phyloP scores from a whole-genome alignment of 1,284 basidiomycete genomes.

The Ganoderma lingzhi region DNA sequence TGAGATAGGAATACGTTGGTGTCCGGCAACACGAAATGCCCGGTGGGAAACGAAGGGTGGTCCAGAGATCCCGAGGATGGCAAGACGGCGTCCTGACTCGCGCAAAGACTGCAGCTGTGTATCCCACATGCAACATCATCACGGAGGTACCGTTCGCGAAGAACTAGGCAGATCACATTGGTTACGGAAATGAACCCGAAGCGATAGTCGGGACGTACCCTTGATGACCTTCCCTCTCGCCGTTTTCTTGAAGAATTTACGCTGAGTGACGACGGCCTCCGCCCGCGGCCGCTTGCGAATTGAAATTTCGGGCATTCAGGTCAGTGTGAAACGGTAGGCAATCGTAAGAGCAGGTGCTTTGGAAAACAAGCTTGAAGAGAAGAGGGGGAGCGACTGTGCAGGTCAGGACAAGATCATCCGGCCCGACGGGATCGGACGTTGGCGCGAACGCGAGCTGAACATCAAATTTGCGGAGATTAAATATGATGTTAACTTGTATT shows the following conservation, averaged over 20 bases:
- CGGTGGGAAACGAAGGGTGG: conserved; percentile 62
- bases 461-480: background rate
- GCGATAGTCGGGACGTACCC: conserved; percentile 55
- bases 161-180: conserved; percentile 56
- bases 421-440: background rate
- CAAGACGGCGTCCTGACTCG: conserved; percentile 45
- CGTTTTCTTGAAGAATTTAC: conserved; percentile 96
- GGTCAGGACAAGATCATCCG: conserved; percentile 1
- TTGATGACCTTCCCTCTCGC: conserved; percentile 94
- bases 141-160: conserved; percentile 95
- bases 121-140: conserved; percentile 95
- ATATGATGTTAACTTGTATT: background rate
- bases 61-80: conserved; percentile 54
- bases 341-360: background rate
- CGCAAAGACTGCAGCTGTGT: conserved; percentile 72
- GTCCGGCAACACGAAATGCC: conserved; percentile 92
- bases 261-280: conserved; percentile 82
- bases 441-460: background rate
- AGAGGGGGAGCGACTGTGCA: background rate
- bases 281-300: conserved; percentile 79
- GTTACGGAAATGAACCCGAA: conserved; percentile 5
- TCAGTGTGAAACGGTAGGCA: background rate
- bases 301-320: conserved; percentile 67
- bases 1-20: conserved; percentile 97
- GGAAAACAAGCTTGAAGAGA: background rate